Evolutionary conservation across 2,329 filamentous ascomycete genomes (phyloP), one percentile per base, ranked within the genome.

Genomic region (Ceratocystiopsis brevicomis): DNA sequence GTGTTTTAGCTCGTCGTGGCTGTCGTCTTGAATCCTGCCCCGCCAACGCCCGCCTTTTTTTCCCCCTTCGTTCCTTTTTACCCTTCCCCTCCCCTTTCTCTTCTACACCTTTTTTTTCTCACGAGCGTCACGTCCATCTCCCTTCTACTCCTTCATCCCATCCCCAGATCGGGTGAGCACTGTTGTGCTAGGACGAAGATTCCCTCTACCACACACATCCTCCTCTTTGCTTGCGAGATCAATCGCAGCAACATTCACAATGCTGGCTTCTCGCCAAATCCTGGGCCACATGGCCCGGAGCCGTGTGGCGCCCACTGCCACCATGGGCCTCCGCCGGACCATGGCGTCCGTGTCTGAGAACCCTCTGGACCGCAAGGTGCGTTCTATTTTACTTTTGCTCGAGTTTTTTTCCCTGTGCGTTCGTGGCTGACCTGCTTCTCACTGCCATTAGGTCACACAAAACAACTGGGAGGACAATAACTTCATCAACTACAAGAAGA

Each of bases 401-500:
- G 6, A 6, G 6, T 21, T 21, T 21, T 4, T 21, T 4, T 21
- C 25, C 4, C 41, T 38, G 35, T 39, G 42, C 39, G 18, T 18
- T 21, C 35, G 8, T 18, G 39, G 38, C 43, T 45, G 39, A 47
- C 45, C 17, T 9, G 3, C 8, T 25, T 37, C 19, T 36, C 9
- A 16, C 33, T 16, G 36, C 35, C 21, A 39, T 44, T 47, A 76
- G 71, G 71, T 98, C 63, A 81, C 81, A 65, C 94, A 96, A 75
- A 93, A 88, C 73, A 95, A 85, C 68, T 85, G 78, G 73, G 90
- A 98, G 68, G 81, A 86, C 64, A 76, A 74, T 64, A 90, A 92
- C 74, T 95, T 85, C 73, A 94, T 96, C 73, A 94, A 95, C 75
- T 98, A 98, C 64, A 86, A 84, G 76, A 95, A 95, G 76, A 95